Conservation (phyloP, 2,329 filamentous ascomycete species). For the Neoscytalidium dimidiatum region DNA sequence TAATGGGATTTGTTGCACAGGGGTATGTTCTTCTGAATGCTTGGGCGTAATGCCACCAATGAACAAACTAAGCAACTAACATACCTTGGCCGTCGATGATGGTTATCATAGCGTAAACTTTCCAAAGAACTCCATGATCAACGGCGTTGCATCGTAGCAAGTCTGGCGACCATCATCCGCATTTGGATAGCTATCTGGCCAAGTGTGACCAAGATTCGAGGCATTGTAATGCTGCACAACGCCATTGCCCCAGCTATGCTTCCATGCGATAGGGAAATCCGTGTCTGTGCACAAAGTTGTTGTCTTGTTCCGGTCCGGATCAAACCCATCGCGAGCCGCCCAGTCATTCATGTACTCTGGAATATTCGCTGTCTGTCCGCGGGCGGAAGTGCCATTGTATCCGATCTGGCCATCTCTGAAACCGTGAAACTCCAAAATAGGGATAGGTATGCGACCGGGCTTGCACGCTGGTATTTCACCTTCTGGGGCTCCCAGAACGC, state of each 20-base stretch:
- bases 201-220: constrained; percentile 42
- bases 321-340: constrained; percentile 38
- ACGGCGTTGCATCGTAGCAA: constrained; percentile 33
- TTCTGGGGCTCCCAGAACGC: constrained; percentile 26
- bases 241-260: constrained; percentile 31
- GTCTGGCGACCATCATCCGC: constrained; percentile 29
- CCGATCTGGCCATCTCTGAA: constrained; percentile 42
- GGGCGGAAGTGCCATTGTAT: constrained; percentile 40
- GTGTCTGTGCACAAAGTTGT: constrained; percentile 30
- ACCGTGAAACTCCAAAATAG: constrained; percentile 50
- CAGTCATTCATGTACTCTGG: constrained; percentile 39
- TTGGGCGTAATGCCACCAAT: no score
- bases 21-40: no score
- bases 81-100: not conserved
- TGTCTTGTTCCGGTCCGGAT: constrained; percentile 30
- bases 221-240: constrained; percentile 42
- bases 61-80: no score
- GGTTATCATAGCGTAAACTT: not conserved
- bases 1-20: no score
- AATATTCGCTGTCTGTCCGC: constrained; percentile 26
- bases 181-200: constrained; percentile 39
- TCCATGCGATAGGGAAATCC: constrained; percentile 30
- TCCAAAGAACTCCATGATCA: constrained; percentile 35
- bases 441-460: constrained; percentile 33
- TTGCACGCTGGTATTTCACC: constrained; percentile 31